Evolutionary conservation across 1,284 basidiomycete species (phyloP).

Genomic region (Tremellales sp.): DNA sequence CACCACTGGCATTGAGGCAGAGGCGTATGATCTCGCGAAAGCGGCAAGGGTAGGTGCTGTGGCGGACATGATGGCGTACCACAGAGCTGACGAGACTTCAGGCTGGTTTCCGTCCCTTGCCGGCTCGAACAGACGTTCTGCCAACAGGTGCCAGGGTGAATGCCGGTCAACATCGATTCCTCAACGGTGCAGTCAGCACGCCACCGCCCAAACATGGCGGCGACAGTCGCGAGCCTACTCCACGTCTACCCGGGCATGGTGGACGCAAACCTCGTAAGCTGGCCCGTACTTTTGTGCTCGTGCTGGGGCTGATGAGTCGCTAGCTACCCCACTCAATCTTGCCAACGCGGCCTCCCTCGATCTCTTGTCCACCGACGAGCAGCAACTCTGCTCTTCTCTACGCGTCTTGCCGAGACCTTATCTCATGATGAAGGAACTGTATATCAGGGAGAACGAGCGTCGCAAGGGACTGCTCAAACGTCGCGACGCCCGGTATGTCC

Average conservation of each 20-base stretch:
- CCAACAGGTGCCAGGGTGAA: constrained; percentile 38
- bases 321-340: constrained; percentile 65
- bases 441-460: constrained; percentile 86
- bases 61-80: constrained; percentile 9
- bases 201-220: constrained; percentile 22
- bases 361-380: constrained; percentile 78
- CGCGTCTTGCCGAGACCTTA: constrained; percentile 89
- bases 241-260: constrained; percentile 18
- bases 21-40: constrained; percentile 74
- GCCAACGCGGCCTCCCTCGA: constrained; percentile 81
- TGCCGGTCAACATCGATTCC: constrained; percentile 42
- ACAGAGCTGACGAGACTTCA: constrained; percentile 8
- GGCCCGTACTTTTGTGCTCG: not conserved
- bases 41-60: constrained; percentile 60
- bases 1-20: constrained; percentile 75
- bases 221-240: constrained; percentile 31
- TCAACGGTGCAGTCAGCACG: constrained; percentile 27
- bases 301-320: constrained; percentile 1
- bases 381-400: constrained; percentile 78
- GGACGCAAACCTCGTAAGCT: constrained; percentile 34
- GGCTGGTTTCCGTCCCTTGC: constrained; percentile 35
- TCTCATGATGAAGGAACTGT: constrained; percentile 84
- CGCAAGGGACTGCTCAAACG: constrained; percentile 77
- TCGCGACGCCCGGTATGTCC: constrained; percentile 65
- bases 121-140: constrained; percentile 33